phyloP scores from a whole-genome alignment of 148 eudicot species.

The Rheum nobile region DNA sequence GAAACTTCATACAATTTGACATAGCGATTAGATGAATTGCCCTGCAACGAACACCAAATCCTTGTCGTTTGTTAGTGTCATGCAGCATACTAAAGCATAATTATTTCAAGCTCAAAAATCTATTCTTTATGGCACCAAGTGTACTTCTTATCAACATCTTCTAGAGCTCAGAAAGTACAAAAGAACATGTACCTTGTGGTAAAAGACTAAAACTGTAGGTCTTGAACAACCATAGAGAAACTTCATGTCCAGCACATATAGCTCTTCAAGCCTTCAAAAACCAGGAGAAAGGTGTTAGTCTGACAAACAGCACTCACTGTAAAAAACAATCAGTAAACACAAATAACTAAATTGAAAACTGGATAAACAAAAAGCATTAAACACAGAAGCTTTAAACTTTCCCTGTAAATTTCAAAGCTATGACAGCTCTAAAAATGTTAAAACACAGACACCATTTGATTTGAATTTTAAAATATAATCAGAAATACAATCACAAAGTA shows the following conservation, averaged over 20 bases:
- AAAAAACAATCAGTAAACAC: neutral
- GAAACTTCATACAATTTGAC: slow-evolving; percentile 89
- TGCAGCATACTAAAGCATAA: neutral
- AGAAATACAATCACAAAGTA: neutral
- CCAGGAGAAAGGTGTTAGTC: neutral
- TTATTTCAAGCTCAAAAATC: neutral
- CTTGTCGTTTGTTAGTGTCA: neutral
- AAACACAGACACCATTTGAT: neutral
- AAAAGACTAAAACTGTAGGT: slow-evolving; percentile 93
- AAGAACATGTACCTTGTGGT: slow-evolving; percentile 42
- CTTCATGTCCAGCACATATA: slow-evolving; percentile 95
- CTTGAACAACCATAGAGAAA: slow-evolving; percentile 78
- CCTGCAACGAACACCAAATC: slow-evolving; percentile 39
- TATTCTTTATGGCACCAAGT: neutral
- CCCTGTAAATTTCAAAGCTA: neutral
- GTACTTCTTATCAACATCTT: neutral
- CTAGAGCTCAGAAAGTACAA: neutral
- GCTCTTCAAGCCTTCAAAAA: slow-evolving; percentile 80
- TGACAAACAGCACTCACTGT: neutral
- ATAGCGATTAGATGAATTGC: slow-evolving; percentile 93
- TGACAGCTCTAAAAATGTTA: neutral
- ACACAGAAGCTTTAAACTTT: neutral
- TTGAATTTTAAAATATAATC: neutral
- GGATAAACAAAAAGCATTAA: neutral
- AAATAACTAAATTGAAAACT: neutral